Conservation (phyloP, 2,329 filamentous ascomycete species). For the Aspergillus phoenicis region DNA sequence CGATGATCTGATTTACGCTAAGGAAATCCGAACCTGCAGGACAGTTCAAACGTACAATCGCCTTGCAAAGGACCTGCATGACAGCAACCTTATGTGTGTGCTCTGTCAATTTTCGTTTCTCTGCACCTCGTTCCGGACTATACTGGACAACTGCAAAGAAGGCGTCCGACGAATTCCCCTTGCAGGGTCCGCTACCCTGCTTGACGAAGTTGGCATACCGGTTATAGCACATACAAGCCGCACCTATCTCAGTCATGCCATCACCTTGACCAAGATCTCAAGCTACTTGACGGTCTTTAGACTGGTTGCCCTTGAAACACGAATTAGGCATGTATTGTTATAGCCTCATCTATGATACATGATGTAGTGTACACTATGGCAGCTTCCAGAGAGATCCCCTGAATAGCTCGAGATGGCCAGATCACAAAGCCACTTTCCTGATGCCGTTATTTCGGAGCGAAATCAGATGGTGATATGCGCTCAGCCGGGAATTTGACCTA, state of each 20-base stretch:
- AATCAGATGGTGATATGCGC: not conserved
- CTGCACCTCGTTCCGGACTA: not conserved
- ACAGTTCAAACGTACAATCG: not conserved
- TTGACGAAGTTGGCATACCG: not conserved
- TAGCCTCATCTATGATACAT: slow-evolving; percentile 2
- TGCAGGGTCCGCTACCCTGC: not conserved
- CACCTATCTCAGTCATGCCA: not conserved
- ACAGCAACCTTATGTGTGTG: not conserved
- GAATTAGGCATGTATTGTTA: not conserved
- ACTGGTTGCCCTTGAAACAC: not conserved
- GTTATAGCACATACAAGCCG: not conserved
- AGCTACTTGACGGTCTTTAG: too few relatives aligned
- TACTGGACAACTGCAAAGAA: not conserved
- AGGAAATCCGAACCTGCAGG: slow-evolving; percentile 23
- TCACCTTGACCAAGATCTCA: not conserved
- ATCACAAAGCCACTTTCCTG: not conserved
- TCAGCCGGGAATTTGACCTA: not conserved
- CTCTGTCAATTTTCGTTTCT: not conserved
- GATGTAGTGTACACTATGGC: not conserved
- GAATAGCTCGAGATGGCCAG: not conserved
- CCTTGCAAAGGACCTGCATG: not conserved
- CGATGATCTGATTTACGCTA: slow-evolving; percentile 71
- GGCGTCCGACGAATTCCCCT: not conserved
- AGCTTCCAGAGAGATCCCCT: not conserved
- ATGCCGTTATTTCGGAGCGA: not conserved